Conservation (phyloP, 1,284 basidiomycete genomes). For the Ganoderma sp. region DNA sequence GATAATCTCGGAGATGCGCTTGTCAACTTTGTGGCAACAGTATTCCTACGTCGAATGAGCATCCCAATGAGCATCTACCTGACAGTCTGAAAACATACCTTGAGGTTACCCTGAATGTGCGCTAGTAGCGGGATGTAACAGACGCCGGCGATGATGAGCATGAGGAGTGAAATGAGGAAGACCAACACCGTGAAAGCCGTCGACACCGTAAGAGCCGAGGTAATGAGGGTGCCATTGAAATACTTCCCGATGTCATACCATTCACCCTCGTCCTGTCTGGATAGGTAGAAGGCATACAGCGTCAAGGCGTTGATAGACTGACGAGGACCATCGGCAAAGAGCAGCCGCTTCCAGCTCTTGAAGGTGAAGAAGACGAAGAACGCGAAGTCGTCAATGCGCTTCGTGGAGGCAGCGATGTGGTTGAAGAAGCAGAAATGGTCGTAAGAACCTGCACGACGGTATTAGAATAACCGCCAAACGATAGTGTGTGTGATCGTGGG, state of each 20-base stretch:
- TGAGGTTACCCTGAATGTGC: conserved; percentile 95
- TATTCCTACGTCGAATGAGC: conserved; percentile 71
- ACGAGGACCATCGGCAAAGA: conserved; percentile 96
- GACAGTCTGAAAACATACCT: conserved; percentile 52
- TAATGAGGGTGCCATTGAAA: conserved; percentile 73
- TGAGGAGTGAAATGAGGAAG: conserved; percentile 82
- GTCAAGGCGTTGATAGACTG: conserved; percentile 96
- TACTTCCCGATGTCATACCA: conserved; percentile 77
- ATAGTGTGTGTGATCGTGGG: conserved; percentile 7
- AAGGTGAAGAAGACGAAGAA: conserved; percentile 99
- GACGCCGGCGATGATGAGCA: conserved; percentile 84
- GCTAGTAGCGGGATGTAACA: conserved; percentile 92
- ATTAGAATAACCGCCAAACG: conserved; percentile 6
- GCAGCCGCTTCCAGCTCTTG: conserved; percentile 97
- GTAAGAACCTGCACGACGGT: conserved; percentile 73
- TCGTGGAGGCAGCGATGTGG: conserved; percentile 94
- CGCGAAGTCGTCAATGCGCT: conserved; percentile 95
- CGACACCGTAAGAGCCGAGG: conserved; percentile 83
- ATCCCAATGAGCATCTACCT: too few relatives aligned
- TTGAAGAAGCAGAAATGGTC: conserved; percentile 98
- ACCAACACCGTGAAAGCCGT: conserved; percentile 92
- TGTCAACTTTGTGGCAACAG: conserved; percentile 98
- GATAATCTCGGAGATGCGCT: conserved; percentile 94
- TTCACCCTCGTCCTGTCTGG: conserved; percentile 68
- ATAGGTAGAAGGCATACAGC: conserved; percentile 89